Evolutionary conservation across 78 protist species (phyloP).

Genomic region (Thecamonas trahens): DNA sequence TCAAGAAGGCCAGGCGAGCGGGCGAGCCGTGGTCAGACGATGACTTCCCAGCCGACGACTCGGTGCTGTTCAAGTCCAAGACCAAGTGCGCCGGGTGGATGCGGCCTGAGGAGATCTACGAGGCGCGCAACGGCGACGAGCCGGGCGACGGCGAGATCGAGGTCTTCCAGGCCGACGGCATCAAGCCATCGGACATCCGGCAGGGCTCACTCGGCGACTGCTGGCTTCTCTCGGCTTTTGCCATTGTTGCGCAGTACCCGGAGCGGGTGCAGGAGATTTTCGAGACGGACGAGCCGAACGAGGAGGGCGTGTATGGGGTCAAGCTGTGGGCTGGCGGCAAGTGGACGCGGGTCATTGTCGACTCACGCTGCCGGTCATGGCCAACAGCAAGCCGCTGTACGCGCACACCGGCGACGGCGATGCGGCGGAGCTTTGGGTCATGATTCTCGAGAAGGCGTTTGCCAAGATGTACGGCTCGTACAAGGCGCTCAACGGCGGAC

Average conservation of each 20-base stretch:
- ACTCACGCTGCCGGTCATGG: conserved; percentile 13
- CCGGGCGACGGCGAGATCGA: neutral
- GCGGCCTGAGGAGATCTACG: neutral
- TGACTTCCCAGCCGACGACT: neutral
- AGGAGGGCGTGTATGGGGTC: conserved; percentile 22
- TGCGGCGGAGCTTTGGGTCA: neutral
- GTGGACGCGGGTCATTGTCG: conserved; percentile 7
- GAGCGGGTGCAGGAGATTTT: conserved; percentile 2
- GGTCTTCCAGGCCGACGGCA: neutral
- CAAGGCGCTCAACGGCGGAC: conserved; percentile 1
- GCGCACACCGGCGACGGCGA: neutral
- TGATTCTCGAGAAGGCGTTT: conserved; percentile 10
- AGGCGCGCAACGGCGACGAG: neutral
- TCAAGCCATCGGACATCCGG: neutral
- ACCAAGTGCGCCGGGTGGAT: neutral
- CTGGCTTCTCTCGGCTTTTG: conserved; percentile 37
- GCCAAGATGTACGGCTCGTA: conserved; percentile 19
- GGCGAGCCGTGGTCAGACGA: neutral
- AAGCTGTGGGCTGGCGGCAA: neutral
- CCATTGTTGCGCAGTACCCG: conserved; percentile 13
- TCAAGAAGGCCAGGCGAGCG: neutral
- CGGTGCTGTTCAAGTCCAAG: neutral
- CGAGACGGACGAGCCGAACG: neutral
- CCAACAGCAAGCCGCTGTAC: neutral
- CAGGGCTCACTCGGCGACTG: conserved; percentile 64